Evolutionary conservation across 2,329 filamentous ascomycete genomes (phyloP), one percentile per base, ranked within the genome.

Genomic region (Fusarium avenaceum): DNA sequence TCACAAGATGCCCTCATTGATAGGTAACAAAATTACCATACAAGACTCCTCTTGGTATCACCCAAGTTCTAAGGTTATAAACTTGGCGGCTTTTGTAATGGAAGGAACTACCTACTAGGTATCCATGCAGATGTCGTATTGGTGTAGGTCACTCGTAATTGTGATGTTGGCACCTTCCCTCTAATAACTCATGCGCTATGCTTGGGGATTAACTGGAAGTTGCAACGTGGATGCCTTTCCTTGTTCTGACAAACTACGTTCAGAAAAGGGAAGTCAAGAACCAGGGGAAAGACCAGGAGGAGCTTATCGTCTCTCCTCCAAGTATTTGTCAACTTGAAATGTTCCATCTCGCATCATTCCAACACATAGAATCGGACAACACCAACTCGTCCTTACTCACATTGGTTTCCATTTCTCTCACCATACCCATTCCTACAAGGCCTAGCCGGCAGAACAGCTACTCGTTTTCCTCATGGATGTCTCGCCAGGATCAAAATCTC

Each of bases 381-480:
- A 20, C 17, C 4, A 26, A 9, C 11, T 10, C n/a, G 17, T n/a
- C 14, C 19, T 28, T 26, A 24, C 13, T 39, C 30, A 10, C 9
- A 38, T 4, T 10, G 7, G 7, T 14, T 38, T 15, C n/a, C 39
- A 19, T 5, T 4, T 4, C 19, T 15, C 9, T 4, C 7, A 38
- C n/a, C 7, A 38, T 38, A 8, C n/a, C 17, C 17, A 38, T 38
- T 38, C 17, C 35, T 5, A 38, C 17, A 38, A 43, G 19, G 13
- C 28, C 39, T 17, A 9, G 17, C n/a, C 38, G 17, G 14, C 32
- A 40, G 22, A 20, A 13, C 24, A 40, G 33, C 49, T 24, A 15
- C 28, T 14, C 19, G 7, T 17, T 6, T 9, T 19, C 15, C 28
- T 6, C 9, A 71, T 70, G 69, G 19, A 44, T 13, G 38, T 44